These are phyloP conservation scores for Polychytrium aggregatum DNA, from an alignment of 192 early-diverging fungal genomes.

Conservation along the genomic window DNA sequence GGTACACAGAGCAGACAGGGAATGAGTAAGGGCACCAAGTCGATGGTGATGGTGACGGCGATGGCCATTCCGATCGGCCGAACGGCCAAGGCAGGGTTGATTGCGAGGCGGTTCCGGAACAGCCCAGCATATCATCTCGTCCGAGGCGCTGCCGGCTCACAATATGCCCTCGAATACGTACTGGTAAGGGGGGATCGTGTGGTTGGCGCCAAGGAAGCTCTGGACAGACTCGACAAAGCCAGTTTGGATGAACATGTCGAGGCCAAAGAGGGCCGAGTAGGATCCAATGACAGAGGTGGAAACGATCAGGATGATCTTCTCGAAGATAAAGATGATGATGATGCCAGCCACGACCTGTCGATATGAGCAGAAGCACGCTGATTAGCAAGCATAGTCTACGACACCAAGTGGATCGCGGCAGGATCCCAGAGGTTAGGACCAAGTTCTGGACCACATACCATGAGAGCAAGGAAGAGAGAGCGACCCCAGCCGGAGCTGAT, in stretches of 20 bases:
- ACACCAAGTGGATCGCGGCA: too few species aligned
- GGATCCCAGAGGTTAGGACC: too few species aligned
- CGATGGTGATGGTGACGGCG: too few species aligned
- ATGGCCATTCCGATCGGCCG: too few species aligned
- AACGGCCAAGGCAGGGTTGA: too few species aligned
- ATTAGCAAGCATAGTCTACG: too few species aligned
- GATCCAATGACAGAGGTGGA: slow-evolving; percentile 19
- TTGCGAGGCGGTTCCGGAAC: too few species aligned
- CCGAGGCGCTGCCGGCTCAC: too few species aligned
- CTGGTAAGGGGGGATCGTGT: background rate
- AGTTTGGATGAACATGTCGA: slow-evolving; percentile 20
- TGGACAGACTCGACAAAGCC: slow-evolving; percentile 11
- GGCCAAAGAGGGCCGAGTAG: slow-evolving; percentile 15
- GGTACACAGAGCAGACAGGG: background rate
- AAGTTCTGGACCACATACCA: background rate
- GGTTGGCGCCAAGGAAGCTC: background rate
- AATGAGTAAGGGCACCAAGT: too few species aligned
- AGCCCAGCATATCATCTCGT: too few species aligned
- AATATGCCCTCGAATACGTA: too few species aligned
- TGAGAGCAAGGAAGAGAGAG: slow-evolving; percentile 20
- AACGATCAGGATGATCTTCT: slow-evolving; percentile 17
- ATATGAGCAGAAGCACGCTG: too few species aligned
- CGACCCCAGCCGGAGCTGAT: slow-evolving; percentile 7
- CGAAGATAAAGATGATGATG: slow-evolving; percentile 9
- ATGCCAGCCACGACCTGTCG: slow-evolving; percentile 5